Conservation (phyloP, 1,284 basidiomycete species). For the Athelia psychrophila region DNA sequence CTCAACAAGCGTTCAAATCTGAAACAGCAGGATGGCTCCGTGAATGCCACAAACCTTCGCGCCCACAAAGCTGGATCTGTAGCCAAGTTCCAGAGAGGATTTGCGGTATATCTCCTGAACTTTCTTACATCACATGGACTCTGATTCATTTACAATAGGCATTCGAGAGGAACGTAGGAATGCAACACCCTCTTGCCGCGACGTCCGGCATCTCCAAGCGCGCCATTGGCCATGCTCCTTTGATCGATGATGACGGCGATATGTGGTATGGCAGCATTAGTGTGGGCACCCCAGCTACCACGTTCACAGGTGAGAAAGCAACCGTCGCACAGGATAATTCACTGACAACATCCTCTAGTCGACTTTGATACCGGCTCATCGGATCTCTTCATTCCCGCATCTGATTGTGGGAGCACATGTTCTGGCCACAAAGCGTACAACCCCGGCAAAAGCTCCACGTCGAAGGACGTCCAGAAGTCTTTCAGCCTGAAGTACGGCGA, state of each 20-base stretch:
- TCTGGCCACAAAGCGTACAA: slow-evolving; percentile 32
- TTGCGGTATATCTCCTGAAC: not conserved
- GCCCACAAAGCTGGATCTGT: slow-evolving; percentile 7
- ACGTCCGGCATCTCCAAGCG: not conserved
- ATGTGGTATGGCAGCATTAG: slow-evolving; percentile 11
- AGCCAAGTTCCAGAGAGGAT: slow-evolving; percentile 10
- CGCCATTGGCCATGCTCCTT: slow-evolving; percentile 2
- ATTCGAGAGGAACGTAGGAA: slow-evolving; percentile 14
- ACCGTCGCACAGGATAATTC: not conserved
- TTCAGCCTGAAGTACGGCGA: slow-evolving; percentile 55
- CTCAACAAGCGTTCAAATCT: slow-evolving; percentile 14
- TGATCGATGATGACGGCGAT: slow-evolving; percentile 8
- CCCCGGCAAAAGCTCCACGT: slow-evolving; percentile 32
- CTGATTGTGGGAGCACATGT: slow-evolving; percentile 26
- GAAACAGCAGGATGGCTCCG: slow-evolving; percentile 8
- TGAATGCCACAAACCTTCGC: slow-evolving; percentile 9
- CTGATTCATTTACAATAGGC: slow-evolving; percentile 5
- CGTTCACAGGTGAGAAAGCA: slow-evolving; percentile 6
- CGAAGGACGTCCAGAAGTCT: slow-evolving; percentile 21
- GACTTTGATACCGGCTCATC: slow-evolving; percentile 45
- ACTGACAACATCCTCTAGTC: slow-evolving; percentile 19
- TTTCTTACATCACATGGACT: not conserved
- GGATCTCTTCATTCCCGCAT: slow-evolving; percentile 31
- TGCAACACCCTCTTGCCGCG: slow-evolving; percentile 7
- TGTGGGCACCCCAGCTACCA: slow-evolving; percentile 8